Conservation (phyloP, 345 rosid genomes). For the Erodium maritimum region DNA sequence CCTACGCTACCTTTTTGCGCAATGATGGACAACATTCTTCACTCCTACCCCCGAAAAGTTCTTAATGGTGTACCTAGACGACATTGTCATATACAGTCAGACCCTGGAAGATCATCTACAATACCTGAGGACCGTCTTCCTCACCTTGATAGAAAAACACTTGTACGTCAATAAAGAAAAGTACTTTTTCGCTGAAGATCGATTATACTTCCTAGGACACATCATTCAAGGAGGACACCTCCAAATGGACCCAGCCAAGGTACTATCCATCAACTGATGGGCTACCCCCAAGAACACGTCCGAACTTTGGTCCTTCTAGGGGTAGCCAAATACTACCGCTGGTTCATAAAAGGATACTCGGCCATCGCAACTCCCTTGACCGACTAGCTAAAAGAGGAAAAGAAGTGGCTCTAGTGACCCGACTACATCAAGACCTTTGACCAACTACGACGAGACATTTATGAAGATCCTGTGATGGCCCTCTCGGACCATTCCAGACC, state of each 20-base stretch:
- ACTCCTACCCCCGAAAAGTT: neutral
- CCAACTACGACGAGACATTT: neutral
- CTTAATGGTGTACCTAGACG: neutral
- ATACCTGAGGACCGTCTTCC: no score
- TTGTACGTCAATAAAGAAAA: no score
- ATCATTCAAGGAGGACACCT: no score
- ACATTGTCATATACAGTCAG: neutral
- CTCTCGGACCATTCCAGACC: neutral
- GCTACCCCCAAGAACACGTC: no score
- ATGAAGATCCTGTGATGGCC: neutral
- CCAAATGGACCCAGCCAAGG: no score
- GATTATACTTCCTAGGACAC: no score
- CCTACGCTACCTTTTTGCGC: neutral
- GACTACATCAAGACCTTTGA: conserved; percentile 1
- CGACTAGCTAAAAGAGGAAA: neutral
- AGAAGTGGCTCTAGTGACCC: neutral
- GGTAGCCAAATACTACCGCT: neutral
- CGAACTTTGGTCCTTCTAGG: no score
- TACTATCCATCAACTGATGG: no score
- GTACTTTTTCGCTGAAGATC: no score
- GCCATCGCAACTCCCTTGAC: neutral
- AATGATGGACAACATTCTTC: neutral
- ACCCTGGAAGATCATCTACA: neutral
- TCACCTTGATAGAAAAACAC: no score
- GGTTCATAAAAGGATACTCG: neutral